Evolutionary conservation across 2,329 filamentous ascomycete genomes (phyloP).

Genomic region (Xylariaceae sp.): DNA sequence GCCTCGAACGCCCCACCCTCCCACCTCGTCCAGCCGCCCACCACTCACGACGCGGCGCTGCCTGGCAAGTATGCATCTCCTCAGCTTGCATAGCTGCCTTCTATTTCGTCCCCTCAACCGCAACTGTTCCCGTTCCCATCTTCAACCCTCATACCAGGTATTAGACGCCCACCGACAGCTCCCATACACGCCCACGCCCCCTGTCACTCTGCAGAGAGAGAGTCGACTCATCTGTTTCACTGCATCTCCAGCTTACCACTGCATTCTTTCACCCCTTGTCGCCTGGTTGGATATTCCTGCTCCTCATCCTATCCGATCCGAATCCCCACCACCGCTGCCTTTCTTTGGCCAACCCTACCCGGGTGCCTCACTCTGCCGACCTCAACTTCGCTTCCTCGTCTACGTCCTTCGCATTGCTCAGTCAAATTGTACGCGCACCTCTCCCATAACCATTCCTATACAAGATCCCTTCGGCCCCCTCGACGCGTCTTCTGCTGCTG

Average conservation of each 20-base stretch:
- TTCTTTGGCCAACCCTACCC: conserved; percentile 22
- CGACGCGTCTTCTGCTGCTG: conserved; percentile 1
- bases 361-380: conserved; percentile 28
- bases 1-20: too few species aligned
- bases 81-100: too few species aligned
- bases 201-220: too few species aligned
- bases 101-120: too few species aligned
- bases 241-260: neutral
- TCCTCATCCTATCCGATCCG: conserved; percentile 6
- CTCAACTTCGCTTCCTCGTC: conserved; percentile 18
- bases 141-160: too few species aligned
- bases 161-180: too few species aligned
- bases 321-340: conserved; percentile 16
- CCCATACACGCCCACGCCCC: too few species aligned
- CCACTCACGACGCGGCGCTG: too few species aligned
- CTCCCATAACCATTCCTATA: conserved; percentile 17
- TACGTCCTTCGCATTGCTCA: conserved; percentile 19
- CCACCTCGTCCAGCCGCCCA: neutral
- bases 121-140: too few species aligned
- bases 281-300: too few species aligned
- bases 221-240: neutral
- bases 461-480: conserved; percentile 11
- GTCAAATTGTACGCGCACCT: conserved; percentile 6
- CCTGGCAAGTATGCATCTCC: neutral
- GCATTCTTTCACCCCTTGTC: neutral